Evolutionary conservation across 2,329 filamentous ascomycete genomes (phyloP).

Genomic region (Pseudophaeomoniella oleicola): DNA sequence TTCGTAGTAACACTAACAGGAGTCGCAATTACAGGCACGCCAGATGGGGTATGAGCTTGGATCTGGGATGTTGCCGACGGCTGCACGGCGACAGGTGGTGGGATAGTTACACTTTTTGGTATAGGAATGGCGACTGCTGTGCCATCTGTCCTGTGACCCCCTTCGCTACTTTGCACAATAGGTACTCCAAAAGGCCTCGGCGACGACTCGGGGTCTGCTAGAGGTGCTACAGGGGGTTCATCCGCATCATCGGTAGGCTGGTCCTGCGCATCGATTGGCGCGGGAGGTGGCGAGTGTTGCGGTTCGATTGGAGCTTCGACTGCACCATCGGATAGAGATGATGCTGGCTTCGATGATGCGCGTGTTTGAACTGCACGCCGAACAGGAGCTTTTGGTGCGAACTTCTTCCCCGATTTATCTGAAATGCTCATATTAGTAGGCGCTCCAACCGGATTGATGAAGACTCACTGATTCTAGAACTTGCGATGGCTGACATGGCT

Average conservation of each 20-base stretch:
- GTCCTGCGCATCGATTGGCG: neutral
- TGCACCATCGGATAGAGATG: neutral
- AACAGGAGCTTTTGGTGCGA: conserved; percentile 55
- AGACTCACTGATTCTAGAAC: conserved; percentile 36
- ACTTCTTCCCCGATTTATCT: conserved; percentile 60
- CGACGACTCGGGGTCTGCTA: neutral
- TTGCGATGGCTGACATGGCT: conserved; percentile 39
- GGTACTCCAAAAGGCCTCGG: neutral
- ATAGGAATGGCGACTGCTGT: neutral
- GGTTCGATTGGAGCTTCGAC: neutral
- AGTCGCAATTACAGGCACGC: neutral
- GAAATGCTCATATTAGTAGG: conserved; percentile 6
- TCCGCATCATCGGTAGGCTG: no score
- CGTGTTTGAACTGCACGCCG: conserved; percentile 35
- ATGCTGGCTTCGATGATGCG: conserved; percentile 13
- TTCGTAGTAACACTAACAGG: neutral
- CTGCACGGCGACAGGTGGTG: neutral
- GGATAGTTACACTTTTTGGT: neutral
- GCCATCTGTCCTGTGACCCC: neutral
- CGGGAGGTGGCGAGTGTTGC: neutral
- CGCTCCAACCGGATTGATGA: conserved; percentile 1
- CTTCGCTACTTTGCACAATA: neutral
- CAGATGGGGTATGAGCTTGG: neutral
- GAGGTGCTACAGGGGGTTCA: neutral
- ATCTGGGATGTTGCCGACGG: neutral